Percentiles rank a stretch among this genome's conserved stretches.
phyloP scores from a whole-genome alignment of 1,139 yeast genomes.

The Zhuliangozyma parablackwelliae region DNA sequence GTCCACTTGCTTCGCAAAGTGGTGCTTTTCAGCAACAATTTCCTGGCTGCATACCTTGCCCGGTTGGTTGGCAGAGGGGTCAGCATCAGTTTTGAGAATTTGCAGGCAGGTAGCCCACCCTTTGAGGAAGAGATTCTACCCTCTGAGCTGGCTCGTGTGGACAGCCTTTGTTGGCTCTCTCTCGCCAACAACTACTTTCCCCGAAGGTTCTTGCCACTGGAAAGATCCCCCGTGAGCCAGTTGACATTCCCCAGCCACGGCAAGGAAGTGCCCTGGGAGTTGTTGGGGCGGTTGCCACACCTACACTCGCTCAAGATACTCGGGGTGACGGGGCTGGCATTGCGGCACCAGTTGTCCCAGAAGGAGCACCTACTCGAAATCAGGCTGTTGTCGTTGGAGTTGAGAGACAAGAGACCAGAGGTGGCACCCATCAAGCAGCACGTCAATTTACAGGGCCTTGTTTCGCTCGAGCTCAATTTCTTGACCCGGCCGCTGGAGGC shows the following conservation, averaged over 20 bases:
- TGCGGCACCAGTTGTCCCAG: neutral
- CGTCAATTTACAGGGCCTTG: neutral
- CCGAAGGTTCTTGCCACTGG: too few species aligned
- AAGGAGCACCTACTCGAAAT: neutral
- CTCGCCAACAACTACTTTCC: too few species aligned
- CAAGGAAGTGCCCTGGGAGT: too few species aligned
- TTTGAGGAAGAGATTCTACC: neutral
- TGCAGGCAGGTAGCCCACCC: neutral
- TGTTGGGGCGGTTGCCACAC: too few species aligned
- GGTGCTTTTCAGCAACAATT: too few species aligned
- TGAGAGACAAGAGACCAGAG: conserved; percentile 2
- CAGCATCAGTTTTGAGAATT: neutral
- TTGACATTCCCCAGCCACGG: too few species aligned
- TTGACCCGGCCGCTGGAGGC: conserved; percentile 2
- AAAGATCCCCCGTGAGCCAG: too few species aligned
- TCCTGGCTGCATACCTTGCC: neutral
- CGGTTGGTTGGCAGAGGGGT: neutral
- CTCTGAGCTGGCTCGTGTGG: too few species aligned
- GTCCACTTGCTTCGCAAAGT: neutral
- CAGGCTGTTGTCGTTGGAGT: conserved; percentile 1
- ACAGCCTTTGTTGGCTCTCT: too few species aligned
- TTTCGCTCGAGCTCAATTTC: conserved; percentile 3
- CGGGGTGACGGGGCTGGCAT: too few species aligned
- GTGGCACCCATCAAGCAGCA: neutral
- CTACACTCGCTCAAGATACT: too few species aligned